phyloP scores from a whole-genome alignment of 148 eudicot species.

The Chenopodium formosanum region DNA sequence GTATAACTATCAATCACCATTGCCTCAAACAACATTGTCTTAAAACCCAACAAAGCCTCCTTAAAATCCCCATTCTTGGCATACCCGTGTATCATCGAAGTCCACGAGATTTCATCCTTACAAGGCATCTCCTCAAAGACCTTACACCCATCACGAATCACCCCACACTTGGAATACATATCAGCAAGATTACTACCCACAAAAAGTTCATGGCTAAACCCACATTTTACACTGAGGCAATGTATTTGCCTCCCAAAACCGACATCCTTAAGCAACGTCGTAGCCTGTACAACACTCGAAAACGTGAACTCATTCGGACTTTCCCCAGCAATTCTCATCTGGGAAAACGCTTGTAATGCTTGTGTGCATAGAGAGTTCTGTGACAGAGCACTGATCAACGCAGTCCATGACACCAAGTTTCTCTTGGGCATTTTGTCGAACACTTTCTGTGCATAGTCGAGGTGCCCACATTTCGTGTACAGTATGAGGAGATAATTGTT shows the following conservation, averaged over 20 bases:
- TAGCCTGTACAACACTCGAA: constrained; percentile 42
- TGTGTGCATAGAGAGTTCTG: constrained; percentile 21
- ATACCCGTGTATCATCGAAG: constrained; percentile 50
- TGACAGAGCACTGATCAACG: constrained; percentile 41
- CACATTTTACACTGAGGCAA: constrained; percentile 44
- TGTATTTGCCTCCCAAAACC: constrained; percentile 42
- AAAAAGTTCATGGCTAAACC: constrained; percentile 37
- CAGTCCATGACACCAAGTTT: constrained; percentile 50
- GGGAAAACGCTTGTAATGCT: constrained; percentile 29
- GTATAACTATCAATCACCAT: constrained; percentile 34
- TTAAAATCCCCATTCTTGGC: constrained; percentile 39
- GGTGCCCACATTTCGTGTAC: constrained; percentile 37
- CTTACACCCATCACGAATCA: constrained; percentile 39
- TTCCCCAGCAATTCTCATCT: constrained; percentile 34
- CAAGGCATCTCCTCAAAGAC: constrained; percentile 51
- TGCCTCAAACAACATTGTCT: constrained; percentile 36
- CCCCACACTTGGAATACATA: constrained; percentile 49
- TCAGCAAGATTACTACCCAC: constrained; percentile 55
- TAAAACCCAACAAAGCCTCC: constrained; percentile 38
- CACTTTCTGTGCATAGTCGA: constrained; percentile 40
- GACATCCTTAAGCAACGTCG: constrained; percentile 17
- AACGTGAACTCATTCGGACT: constrained; percentile 42
- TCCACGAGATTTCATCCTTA: constrained; percentile 56
- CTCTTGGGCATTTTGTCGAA: constrained; percentile 43
- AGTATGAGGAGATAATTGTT: constrained; percentile 36